phyloP scores from a whole-genome alignment of 1,284 basidiomycete genomes.

The Leccinum griseonigrum region DNA sequence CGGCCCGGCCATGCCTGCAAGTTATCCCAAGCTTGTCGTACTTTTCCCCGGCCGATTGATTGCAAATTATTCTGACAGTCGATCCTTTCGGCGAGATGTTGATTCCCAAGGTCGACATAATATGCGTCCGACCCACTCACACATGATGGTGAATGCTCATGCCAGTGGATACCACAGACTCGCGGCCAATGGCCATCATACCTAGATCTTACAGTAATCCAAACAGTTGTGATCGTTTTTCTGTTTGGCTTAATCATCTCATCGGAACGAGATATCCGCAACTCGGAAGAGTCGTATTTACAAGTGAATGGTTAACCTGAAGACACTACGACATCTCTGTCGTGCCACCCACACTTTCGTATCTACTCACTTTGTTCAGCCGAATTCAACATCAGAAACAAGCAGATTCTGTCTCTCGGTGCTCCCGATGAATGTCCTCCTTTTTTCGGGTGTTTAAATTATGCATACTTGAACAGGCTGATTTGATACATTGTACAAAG shows the following conservation, averaged over 20 bases:
- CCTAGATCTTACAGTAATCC: conserved; percentile 32
- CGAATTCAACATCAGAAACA: not conserved
- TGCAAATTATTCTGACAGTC: conserved; percentile 1
- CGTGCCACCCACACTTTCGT: not conserved
- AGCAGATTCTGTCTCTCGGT: not conserved
- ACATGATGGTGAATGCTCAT: conserved; percentile 62
- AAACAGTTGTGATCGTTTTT: no score
- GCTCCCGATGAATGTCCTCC: not conserved
- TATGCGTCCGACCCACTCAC: conserved; percentile 77
- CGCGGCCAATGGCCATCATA: conserved; percentile 39
- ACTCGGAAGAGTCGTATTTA: conserved; percentile 5
- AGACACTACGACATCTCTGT: not conserved
- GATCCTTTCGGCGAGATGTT: conserved; percentile 66
- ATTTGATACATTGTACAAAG: not conserved
- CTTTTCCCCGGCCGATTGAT: not conserved
- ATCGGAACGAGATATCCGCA: not conserved
- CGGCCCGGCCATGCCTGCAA: no score
- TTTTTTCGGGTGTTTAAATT: not conserved
- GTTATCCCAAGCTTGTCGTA: not conserved
- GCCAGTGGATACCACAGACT: conserved; percentile 63
- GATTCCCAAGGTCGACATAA: conserved; percentile 63
- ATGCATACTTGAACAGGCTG: not conserved
- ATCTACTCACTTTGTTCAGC: not conserved
- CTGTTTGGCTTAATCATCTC: conserved; percentile 34
- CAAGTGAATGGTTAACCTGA: conserved; percentile 1